Percentiles rank a stretch among this genome's conserved stretches.
phyloP scores from a whole-genome alignment of 768 basidiomycete genomes.

The Suillus clintonianus region DNA sequence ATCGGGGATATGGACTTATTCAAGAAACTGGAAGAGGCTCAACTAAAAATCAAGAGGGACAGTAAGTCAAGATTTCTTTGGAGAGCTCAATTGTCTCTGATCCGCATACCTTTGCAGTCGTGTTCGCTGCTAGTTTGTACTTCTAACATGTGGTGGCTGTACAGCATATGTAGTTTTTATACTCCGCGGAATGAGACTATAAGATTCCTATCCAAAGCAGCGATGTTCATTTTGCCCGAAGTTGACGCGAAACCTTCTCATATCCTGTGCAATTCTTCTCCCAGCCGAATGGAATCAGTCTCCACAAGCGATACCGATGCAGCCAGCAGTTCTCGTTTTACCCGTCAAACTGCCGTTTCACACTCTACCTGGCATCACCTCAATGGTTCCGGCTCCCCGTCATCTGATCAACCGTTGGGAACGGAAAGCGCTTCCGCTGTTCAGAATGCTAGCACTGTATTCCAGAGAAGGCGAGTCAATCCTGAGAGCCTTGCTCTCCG shows the following conservation, averaged over 20 bases:
- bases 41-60: constrained; percentile 92
- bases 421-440: neutral
- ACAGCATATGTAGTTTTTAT: constrained; percentile 1
- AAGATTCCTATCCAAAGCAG: neutral
- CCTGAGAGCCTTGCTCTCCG: constrained; percentile 69
- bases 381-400: neutral
- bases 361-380: neutral
- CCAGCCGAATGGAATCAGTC: neutral
- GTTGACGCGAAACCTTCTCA: neutral
- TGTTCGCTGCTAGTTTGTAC: constrained; percentile 87
- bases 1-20: constrained; percentile 96
- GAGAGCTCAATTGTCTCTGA: constrained; percentile 7
- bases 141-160: constrained; percentile 46
- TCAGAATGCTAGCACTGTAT: neutral
- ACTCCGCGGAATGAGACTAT: constrained; percentile 1
- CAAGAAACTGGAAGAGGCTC: constrained; percentile 97
- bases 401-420: neutral
- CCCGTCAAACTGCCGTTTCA: neutral
- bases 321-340: neutral
- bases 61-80: constrained; percentile 56
- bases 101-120: constrained; percentile 47
- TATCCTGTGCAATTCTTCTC: neutral
- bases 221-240: neutral
- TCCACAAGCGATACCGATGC: neutral
- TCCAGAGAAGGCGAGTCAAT: constrained; percentile 54